phyloP scores from a whole-genome alignment of 768 basidiomycete species.

The Mycena rebaudengoi region DNA sequence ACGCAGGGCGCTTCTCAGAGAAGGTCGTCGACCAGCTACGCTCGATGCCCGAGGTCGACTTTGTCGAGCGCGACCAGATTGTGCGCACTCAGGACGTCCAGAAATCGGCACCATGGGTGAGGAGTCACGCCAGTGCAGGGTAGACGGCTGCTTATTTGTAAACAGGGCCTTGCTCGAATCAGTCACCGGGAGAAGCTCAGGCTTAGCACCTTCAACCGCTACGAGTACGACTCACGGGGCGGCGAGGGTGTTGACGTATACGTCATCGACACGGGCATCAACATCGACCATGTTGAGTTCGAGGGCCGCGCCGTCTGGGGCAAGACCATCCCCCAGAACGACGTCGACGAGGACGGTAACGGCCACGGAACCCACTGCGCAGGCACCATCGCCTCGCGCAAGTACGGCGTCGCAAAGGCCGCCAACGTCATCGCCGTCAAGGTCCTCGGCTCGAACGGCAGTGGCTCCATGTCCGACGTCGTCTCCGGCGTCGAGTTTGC shows the following conservation, averaged over 20 bases:
- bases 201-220: constrained; percentile 86
- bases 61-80: constrained; percentile 93
- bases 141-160: constrained; percentile 25
- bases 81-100: constrained; percentile 80
- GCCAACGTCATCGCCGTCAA: constrained; percentile 92
- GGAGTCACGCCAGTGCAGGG: constrained; percentile 25
- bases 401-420: constrained; percentile 96
- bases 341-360: constrained; percentile 90
- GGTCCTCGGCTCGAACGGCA: constrained; percentile 93
- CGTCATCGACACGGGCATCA: constrained; percentile 90
- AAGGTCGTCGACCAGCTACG: constrained; percentile 79
- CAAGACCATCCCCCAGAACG: constrained; percentile 86
- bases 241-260: constrained; percentile 96
- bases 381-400: constrained; percentile 92
- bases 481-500: constrained; percentile 90
- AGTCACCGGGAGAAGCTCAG: constrained; percentile 83
- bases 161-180: constrained; percentile 92
- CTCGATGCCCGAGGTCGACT: constrained; percentile 87
- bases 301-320: constrained; percentile 93
- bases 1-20: constrained; percentile 81
- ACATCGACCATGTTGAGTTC: constrained; percentile 85
- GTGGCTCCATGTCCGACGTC: constrained; percentile 95
- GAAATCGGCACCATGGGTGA: constrained; percentile 87
- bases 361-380: constrained; percentile 97
- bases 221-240: constrained; percentile 73